These are phyloP conservation scores for Trypanosoma avium DNA, from an alignment of 208 protist genomes.

Conservation along the genomic window DNA sequence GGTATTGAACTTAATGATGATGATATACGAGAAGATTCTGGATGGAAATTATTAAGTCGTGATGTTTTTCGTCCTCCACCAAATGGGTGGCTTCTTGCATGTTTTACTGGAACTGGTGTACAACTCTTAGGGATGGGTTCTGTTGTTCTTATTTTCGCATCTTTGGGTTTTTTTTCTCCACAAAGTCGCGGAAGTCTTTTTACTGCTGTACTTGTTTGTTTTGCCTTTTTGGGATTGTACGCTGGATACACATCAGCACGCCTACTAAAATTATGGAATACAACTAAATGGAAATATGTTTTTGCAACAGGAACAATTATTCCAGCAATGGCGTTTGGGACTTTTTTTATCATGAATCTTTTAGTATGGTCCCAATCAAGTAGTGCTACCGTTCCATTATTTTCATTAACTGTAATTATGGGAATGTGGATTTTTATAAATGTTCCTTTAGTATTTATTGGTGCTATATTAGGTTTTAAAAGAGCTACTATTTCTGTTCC, in stretches of 20 bases:
- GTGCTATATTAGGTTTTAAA: constrained; percentile 90
- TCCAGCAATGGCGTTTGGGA: constrained; percentile 32
- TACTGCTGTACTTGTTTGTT: constrained; percentile 51
- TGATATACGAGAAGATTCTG: constrained; percentile 77
- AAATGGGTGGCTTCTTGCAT: constrained; percentile 71
- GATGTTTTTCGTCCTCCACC: constrained; percentile 96
- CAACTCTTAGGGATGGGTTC: constrained; percentile 90
- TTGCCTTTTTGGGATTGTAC: constrained; percentile 46
- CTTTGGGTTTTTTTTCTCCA: constrained; percentile 87
- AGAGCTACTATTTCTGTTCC: constrained; percentile 61
- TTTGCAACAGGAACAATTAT: constrained; percentile 39
- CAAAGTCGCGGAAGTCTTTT: constrained; percentile 91
- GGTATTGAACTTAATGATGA: constrained; percentile 47
- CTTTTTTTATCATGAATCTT: constrained; percentile 47
- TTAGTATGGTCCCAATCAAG: constrained; percentile 32
- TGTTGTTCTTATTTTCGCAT: constrained; percentile 58
- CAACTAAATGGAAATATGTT: constrained; percentile 70
- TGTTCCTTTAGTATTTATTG: constrained; percentile 92
- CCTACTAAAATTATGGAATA: constrained; percentile 61
- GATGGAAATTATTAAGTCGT: constrained; percentile 96
- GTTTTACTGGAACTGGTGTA: constrained; percentile 88
- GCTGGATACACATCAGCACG: constrained; percentile 84
- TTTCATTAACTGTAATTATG: constrained; percentile 68
- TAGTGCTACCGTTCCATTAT: constrained; percentile 24
- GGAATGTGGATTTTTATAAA: constrained; percentile 90